A percentile compares a stretch with the other conserved stretches of the same genome.
phyloP scores from a whole-genome alignment of 2,329 filamentous ascomycete genomes.

The Blumeriella jaapii region DNA sequence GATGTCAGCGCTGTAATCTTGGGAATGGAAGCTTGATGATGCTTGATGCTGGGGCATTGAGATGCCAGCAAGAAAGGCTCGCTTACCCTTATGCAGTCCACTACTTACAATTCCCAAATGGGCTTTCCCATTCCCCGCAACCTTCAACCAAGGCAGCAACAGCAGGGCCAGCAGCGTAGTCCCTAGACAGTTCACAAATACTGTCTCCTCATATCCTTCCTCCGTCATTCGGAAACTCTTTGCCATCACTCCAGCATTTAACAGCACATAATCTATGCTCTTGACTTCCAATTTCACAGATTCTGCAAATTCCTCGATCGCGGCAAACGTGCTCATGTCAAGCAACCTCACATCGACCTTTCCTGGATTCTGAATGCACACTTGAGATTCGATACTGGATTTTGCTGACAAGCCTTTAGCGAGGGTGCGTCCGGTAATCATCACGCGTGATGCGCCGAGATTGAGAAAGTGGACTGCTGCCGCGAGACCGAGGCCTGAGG shows the following conservation, averaged over 20 bases:
- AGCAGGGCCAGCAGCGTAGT: slow-evolving; percentile 42
- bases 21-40: no score
- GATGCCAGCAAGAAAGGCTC: not conserved
- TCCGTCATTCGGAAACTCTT: slow-evolving; percentile 10
- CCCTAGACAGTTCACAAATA: slow-evolving; percentile 48
- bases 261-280: slow-evolving; percentile 21
- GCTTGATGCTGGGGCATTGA: no score
- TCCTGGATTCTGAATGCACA: slow-evolving; percentile 11
- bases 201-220: slow-evolving; percentile 38
- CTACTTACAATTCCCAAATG: slow-evolving; percentile 21
- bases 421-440: slow-evolving; percentile 31
- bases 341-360: slow-evolving; percentile 18
- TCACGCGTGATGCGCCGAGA: slow-evolving; percentile 30
- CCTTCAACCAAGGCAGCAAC: slow-evolving; percentile 36
- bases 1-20: no score
- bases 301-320: slow-evolving; percentile 18
- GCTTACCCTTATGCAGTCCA: slow-evolving; percentile 12
- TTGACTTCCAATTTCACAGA: slow-evolving; percentile 16
- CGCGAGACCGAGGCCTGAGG: slow-evolving; percentile 32
- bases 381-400: slow-evolving; percentile 26
- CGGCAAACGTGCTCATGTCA: slow-evolving; percentile 21
- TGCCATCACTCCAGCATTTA: slow-evolving; percentile 25
- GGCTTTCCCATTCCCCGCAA: slow-evolving; percentile 23
- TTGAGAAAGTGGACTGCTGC: slow-evolving; percentile 31
- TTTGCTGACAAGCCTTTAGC: slow-evolving; percentile 30